Evolutionary conservation across 129 eudicot genomes (phyloP), one percentile per base, ranked within the genome.

Genomic region (Centaurea solstitialis): DNA sequence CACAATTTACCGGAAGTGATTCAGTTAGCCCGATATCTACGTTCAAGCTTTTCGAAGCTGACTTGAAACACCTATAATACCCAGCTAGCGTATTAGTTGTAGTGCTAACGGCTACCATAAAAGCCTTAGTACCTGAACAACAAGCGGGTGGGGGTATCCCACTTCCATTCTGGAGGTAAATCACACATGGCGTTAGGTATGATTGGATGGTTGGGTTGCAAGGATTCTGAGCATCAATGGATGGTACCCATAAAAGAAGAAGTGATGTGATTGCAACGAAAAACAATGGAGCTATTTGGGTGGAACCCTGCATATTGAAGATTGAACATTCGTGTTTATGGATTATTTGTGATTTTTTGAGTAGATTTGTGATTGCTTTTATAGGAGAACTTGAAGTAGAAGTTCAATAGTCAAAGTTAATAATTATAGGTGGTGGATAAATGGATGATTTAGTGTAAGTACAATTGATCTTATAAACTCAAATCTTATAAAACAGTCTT

Each of bases 1-100:
- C 90, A 79, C 98, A 94, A 1, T 84, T 87, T 53, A 85, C 84
- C 0, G 98, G 98, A 70, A 94, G 97, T 45, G 91, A 76, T 79
- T 86, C 69, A 6, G 92, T 97, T 9, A 87, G 65, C 11, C 1
- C 50, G 0, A 76, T 75, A 35, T 94, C 86, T 0, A 84, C 21
- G 26, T 84, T 94, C 4, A 84, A 20, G 72, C 80, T 80, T 45
- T 72, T 72, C 0, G 94, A 76, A 18, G 90, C 92, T 28, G 82
- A 64, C 70, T 94, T 83, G 40, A 93, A 84, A 84, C 97, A 93
- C 17, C 45, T 38, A 68, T 95, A 93, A 2, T 89, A n/a, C n/a
- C n/a, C 93, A 18, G 92, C 70, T 76, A 69, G 95, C 74, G 70
- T 88, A 76, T 93, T 95, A 1, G 85, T 78, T 2, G 88, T 87